Percentiles rank a stretch among this genome's conserved stretches.
Evolutionary conservation across 1,139 yeast genomes (phyloP).

Genomic region (Magnusiomyces starmeri): DNA sequence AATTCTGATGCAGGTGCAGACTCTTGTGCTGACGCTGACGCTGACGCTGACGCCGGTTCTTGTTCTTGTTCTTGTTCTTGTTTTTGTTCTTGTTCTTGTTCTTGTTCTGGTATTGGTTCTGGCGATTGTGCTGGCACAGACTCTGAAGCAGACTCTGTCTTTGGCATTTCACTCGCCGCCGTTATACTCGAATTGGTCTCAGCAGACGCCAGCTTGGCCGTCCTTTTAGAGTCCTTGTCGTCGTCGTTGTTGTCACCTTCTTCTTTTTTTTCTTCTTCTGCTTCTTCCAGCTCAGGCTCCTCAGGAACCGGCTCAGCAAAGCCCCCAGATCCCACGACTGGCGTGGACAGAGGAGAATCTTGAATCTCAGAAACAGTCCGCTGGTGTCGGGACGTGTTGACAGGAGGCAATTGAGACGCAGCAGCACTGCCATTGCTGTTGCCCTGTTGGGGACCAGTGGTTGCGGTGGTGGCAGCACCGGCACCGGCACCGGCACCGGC

Average conservation of each 20-base stretch:
- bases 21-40: too few relatives aligned
- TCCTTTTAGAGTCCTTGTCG: too few relatives aligned
- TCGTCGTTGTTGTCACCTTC: slow-evolving; percentile 6
- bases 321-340: neutral
- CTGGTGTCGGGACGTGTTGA: slow-evolving; percentile 6
- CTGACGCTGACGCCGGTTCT: too few relatives aligned
- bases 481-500: neutral
- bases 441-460: neutral
- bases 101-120: too few relatives aligned
- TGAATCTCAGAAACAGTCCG: slow-evolving; percentile 16
- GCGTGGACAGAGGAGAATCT: slow-evolving; percentile 10
- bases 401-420: neutral
- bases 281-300: slow-evolving; percentile 14
- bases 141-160: too few relatives aligned
- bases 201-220: too few relatives aligned
- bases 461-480: neutral
- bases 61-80: too few relatives aligned
- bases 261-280: slow-evolving; percentile 7
- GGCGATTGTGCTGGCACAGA: too few relatives aligned
- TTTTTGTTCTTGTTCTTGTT: too few relatives aligned
- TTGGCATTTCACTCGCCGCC: too few relatives aligned
- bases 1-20: too few relatives aligned
- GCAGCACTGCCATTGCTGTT: slow-evolving; percentile 1
- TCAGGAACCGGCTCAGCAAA: slow-evolving; percentile 12
- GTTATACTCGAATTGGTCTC: too few relatives aligned